These are phyloP conservation scores for Tylopilus rubrobrunneus DNA, from an alignment of 768 basidiomycete species.

Conservation along the genomic window DNA sequence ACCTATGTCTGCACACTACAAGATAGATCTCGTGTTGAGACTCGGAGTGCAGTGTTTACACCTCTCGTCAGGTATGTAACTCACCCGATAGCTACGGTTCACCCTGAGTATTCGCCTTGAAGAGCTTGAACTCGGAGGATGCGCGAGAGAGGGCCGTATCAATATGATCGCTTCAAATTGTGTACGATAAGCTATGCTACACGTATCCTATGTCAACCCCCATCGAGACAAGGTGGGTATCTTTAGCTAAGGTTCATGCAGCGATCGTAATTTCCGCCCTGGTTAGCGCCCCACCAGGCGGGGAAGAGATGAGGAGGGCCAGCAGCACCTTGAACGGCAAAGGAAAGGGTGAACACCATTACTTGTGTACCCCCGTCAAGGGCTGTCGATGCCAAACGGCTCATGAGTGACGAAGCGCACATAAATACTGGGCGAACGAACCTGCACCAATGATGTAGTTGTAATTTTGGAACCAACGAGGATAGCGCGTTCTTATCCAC, in stretches of 20 bases:
- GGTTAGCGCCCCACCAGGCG: constrained; percentile 59
- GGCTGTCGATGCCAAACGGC: constrained; percentile 7
- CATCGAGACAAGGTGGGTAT: no score
- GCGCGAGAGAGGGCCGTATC: no score
- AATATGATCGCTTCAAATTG: no score
- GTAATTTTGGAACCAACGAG: constrained; percentile 36
- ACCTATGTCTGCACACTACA: no score
- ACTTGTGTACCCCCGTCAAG: constrained; percentile 44
- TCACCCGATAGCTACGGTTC: no score
- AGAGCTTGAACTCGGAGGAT: no score
- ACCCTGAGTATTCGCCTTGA: no score
- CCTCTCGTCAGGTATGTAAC: no score
- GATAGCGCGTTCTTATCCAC: constrained; percentile 34
- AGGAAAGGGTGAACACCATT: constrained; percentile 53
- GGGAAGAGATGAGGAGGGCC: constrained; percentile 48
- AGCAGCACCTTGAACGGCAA: constrained; percentile 48
- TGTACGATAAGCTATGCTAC: no score
- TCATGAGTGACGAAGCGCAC: not conserved
- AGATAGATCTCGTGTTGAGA: no score
- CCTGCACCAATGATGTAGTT: constrained; percentile 43
- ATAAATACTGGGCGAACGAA: not conserved
- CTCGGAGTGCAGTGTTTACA: no score
- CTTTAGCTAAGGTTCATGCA: constrained; percentile 4
- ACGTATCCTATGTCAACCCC: no score
- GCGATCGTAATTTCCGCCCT: constrained; percentile 37